phyloP scores from a whole-genome alignment of 805 yeast genomes.

The Diddensiella santjacobensis region DNA sequence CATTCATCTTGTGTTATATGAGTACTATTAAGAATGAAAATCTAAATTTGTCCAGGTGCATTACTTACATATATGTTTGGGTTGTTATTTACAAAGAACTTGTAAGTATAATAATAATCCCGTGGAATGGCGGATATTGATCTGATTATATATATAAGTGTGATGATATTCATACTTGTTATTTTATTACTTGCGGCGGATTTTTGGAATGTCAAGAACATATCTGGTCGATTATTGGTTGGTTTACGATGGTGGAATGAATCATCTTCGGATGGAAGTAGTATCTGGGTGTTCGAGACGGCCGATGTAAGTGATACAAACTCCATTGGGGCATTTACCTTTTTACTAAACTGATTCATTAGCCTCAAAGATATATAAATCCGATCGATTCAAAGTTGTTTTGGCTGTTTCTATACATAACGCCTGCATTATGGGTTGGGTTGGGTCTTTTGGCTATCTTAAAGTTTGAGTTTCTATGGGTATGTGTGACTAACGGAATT shows the following conservation, averaged over 20 bases:
- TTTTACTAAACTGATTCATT: too few relatives aligned
- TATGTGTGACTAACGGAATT: conserved; percentile 25
- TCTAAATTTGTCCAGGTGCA: conserved; percentile 38
- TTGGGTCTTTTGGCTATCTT: conserved; percentile 75
- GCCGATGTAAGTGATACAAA: conserved; percentile 52
- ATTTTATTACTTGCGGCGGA: conserved; percentile 79
- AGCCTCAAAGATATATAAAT: conserved; percentile 57
- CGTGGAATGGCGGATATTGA: not conserved
- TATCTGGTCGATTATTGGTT: conserved; percentile 82
- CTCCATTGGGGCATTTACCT: too few relatives aligned
- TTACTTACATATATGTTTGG: conserved; percentile 69
- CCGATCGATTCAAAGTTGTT: conserved; percentile 89
- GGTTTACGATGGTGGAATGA: conserved; percentile 98
- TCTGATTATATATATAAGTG: conserved; percentile 32
- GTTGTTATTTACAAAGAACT: conserved; percentile 57
- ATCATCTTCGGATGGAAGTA: conserved; percentile 57
- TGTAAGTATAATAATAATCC: conserved; percentile 31
- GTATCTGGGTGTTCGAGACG: conserved; percentile 84
- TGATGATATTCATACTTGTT: conserved; percentile 73
- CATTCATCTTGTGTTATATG: not conserved
- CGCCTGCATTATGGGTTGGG: conserved; percentile 73
- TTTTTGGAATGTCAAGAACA: conserved; percentile 90
- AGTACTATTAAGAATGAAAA: not conserved
- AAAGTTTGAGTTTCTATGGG: conserved; percentile 66
- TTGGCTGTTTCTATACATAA: conserved; percentile 72